phyloP scores from a whole-genome alignment of 441 rosid genomes.

The Populus hybrid region DNA sequence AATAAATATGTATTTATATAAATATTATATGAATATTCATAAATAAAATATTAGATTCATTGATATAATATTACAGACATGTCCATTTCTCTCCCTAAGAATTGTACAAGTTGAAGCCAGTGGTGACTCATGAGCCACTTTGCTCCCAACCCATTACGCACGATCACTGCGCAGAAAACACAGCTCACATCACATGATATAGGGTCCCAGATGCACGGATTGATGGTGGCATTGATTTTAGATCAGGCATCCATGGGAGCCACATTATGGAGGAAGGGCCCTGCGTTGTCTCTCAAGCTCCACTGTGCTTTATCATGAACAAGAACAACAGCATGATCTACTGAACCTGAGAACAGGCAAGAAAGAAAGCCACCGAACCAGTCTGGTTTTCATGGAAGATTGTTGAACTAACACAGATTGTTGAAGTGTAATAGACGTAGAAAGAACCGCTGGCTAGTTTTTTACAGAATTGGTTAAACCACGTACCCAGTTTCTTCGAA shows the following conservation, averaged over 20 bases:
- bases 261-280: slow-evolving; percentile 1
- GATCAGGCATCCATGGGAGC: background rate
- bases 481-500: background rate
- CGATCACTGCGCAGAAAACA: background rate
- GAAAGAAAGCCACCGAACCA: background rate
- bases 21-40: too few species aligned
- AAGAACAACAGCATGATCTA: background rate
- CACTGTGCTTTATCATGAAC: background rate
- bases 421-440: background rate
- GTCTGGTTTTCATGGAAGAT: background rate
- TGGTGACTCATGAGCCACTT: background rate
- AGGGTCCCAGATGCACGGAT: slow-evolving; percentile 13
- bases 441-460: background rate
- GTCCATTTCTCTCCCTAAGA: background rate
- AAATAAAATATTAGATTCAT: too few species aligned
- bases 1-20: too few species aligned
- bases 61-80: background rate
- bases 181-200: slow-evolving; percentile 3
- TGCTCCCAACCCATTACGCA: background rate
- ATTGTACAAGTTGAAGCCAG: background rate
- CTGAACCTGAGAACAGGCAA: background rate
- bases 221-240: slow-evolving; percentile 10
- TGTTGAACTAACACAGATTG: background rate
- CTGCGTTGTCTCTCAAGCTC: background rate
- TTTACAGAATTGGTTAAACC: background rate